phyloP scores from a whole-genome alignment of 2,329 filamentous ascomycete species.

The Lizonia empirigonia region DNA sequence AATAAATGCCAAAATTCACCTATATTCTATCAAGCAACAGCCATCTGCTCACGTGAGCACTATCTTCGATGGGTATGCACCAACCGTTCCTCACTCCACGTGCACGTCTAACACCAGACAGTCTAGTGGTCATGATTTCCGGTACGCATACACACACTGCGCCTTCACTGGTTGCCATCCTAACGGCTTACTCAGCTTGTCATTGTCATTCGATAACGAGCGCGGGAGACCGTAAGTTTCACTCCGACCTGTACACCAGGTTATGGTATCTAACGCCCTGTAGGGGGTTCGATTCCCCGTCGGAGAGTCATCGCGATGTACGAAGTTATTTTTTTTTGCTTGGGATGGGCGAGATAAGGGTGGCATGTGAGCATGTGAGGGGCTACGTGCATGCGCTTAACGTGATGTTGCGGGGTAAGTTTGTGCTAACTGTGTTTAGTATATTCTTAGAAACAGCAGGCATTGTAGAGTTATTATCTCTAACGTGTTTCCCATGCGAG shows the following conservation, averaged over 20 bases:
- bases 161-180: not conserved
- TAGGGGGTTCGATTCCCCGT: conserved; percentile 22
- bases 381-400: not conserved
- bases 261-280: not conserved
- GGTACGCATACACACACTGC: not conserved
- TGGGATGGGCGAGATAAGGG: no score
- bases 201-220: conserved; percentile 22
- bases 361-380: not conserved
- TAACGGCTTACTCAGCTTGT: conserved; percentile 29
- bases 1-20: not conserved
- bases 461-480: no score
- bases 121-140: conserved; percentile 48
- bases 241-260: not conserved
- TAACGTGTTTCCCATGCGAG: no score
- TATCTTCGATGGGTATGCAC: conserved; percentile 11
- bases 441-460: no score
- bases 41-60: conserved; percentile 13
- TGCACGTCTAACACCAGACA: conserved; percentile 6
- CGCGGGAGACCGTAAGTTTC: conserved; percentile 23
- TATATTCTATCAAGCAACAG: not conserved
- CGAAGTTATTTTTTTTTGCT: conserved; percentile 3
- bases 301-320: conserved; percentile 16
- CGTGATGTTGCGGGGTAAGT: not conserved
- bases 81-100: not conserved
- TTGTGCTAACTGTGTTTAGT: not conserved